phyloP scores from a whole-genome alignment of 2,329 filamentous ascomycete species.

The Cryphonectria parasitica region DNA sequence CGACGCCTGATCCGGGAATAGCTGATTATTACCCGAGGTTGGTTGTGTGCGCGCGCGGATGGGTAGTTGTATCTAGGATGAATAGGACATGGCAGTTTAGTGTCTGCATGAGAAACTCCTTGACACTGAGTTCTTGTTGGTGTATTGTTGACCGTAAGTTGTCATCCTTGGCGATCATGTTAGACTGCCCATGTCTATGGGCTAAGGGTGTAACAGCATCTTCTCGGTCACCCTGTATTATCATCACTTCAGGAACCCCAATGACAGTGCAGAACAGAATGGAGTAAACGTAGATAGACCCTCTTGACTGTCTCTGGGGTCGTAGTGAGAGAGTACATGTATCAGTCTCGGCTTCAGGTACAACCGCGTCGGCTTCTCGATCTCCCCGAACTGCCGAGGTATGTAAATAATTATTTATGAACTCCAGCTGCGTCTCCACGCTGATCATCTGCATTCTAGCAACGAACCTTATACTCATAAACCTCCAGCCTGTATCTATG shows the following conservation, averaged over 20 bases:
- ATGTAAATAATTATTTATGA: neutral
- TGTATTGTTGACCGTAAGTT: neutral
- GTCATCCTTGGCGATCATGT: neutral
- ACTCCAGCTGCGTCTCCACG: neutral
- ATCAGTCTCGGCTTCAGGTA: neutral
- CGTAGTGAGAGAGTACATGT: neutral
- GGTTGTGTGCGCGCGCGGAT: neutral
- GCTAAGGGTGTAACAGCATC: neutral
- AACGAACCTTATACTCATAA: neutral
- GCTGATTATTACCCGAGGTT: neutral
- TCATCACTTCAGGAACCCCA: neutral
- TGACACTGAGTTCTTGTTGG: neutral
- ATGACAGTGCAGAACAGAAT: neutral
- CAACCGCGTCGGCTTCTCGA: neutral
- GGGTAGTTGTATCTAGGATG: neutral
- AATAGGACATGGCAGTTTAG: neutral
- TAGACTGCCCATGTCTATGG: neutral
- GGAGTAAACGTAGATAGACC: neutral
- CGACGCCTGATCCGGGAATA: neutral
- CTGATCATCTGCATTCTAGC: neutral
- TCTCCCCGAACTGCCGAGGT: constrained; percentile 7
- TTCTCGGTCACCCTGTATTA: neutral
- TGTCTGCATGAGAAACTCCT: neutral
- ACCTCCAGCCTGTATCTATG: neutral
- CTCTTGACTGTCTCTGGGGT: neutral